phyloP scores from a whole-genome alignment of 1,284 basidiomycete genomes.

The Singerocomus inundabilis region DNA sequence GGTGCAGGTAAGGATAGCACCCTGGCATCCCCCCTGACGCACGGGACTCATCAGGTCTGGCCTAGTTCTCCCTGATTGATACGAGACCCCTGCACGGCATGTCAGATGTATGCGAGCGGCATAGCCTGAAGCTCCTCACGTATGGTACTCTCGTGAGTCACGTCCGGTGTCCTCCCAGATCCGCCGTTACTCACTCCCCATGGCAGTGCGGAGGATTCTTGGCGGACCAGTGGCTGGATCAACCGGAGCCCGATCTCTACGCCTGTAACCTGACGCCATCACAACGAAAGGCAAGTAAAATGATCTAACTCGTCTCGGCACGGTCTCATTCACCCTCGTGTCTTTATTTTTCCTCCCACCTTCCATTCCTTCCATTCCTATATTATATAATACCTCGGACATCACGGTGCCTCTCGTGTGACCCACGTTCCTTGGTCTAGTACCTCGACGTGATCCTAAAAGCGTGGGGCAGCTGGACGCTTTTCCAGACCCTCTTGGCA shows the following conservation, averaged over 20 bases:
- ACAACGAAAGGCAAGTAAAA: conserved; percentile 64
- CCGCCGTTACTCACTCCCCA: conserved; percentile 6
- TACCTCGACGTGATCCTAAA: conserved; percentile 79
- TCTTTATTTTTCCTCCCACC: background rate
- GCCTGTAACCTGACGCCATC: conserved; percentile 64
- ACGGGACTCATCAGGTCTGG: conserved; percentile 14
- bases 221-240: conserved; percentile 69
- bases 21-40: background rate
- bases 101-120: conserved; percentile 71
- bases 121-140: conserved; percentile 72
- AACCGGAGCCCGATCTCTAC: conserved; percentile 71
- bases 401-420: background rate
- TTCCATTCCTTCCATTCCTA: background rate
- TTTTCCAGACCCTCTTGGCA: conserved; percentile 66
- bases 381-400: background rate
- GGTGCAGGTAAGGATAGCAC: conserved; percentile 57
- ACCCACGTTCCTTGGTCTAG: conserved; percentile 37
- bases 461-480: conserved; percentile 73
- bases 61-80: conserved; percentile 77
- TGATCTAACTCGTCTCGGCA: background rate
- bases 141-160: conserved; percentile 72
- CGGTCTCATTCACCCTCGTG: background rate
- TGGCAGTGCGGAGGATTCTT: conserved; percentile 79
- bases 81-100: conserved; percentile 73
- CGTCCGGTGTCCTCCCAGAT: background rate